Evolutionary conservation across 371 early-diverging fungal genomes (phyloP).

Genomic region (Apophysomyces variabilis): DNA sequence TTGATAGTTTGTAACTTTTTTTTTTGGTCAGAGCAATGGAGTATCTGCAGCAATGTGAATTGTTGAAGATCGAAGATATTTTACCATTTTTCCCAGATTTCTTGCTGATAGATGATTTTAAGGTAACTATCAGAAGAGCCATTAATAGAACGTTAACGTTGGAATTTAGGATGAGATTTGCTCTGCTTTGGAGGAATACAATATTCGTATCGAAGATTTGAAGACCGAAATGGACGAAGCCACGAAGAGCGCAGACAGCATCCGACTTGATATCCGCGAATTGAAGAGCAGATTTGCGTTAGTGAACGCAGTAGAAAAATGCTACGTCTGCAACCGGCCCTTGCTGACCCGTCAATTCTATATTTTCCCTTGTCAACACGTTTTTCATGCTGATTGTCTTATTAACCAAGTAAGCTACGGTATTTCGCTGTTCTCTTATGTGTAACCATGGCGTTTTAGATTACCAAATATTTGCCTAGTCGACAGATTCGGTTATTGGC

Average conservation of each 20-base stretch:
- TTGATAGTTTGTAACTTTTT: not conserved
- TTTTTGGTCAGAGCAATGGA: constrained; percentile 72
- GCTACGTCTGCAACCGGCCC: constrained; percentile 77
- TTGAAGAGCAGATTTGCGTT: constrained; percentile 79
- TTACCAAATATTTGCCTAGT: constrained; percentile 32
- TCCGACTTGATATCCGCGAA: constrained; percentile 80
- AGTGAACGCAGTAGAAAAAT: constrained; percentile 79
- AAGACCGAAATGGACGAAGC: constrained; percentile 92
- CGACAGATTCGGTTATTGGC: constrained; percentile 45
- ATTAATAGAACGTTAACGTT: not conserved
- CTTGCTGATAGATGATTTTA: constrained; percentile 93
- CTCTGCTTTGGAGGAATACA: constrained; percentile 85
- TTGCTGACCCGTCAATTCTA: constrained; percentile 87
- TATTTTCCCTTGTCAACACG: constrained; percentile 94
- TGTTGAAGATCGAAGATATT: constrained; percentile 93
- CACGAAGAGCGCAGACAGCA: constrained; percentile 81
- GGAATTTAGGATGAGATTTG: constrained; percentile 74
- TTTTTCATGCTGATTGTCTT: constrained; percentile 91
- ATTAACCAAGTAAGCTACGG: constrained; percentile 59
- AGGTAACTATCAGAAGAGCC: constrained; percentile 40
- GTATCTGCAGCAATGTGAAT: constrained; percentile 76
- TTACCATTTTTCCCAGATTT: constrained; percentile 96
- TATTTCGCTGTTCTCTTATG: not conserved
- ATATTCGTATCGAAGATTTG: constrained; percentile 77
- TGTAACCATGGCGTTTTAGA: constrained; percentile 23